phyloP scores from a whole-genome alignment of 768 basidiomycete genomes.

The Trametes coccinea region DNA sequence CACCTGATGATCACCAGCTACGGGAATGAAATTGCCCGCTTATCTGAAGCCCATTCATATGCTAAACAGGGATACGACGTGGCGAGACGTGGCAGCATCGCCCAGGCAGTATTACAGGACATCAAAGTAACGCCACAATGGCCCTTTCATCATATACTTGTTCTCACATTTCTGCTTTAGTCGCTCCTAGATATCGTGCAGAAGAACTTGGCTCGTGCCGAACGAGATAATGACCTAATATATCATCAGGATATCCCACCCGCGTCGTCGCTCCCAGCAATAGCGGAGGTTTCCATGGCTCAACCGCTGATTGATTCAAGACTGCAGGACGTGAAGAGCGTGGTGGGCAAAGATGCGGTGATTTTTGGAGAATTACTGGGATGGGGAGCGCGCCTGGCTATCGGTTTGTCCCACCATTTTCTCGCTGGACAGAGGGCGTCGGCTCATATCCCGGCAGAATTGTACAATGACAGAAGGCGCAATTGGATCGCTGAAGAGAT shows the following conservation, averaged over 20 bases:
- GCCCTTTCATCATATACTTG: not conserved
- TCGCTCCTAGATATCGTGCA: constrained; percentile 74
- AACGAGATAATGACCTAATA: constrained; percentile 92
- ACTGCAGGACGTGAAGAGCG: constrained; percentile 56
- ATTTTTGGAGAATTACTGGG: constrained; percentile 76
- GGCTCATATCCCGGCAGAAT: constrained; percentile 46
- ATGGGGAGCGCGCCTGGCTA: constrained; percentile 87
- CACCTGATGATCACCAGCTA: constrained; percentile 51
- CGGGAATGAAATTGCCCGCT: constrained; percentile 81
- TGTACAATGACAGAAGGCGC: constrained; percentile 83
- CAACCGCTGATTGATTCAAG: constrained; percentile 56
- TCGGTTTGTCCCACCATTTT: constrained; percentile 54
- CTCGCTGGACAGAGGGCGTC: not conserved
- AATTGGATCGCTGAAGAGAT: constrained; percentile 72
- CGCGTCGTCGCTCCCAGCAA: constrained; percentile 59
- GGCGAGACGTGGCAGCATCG: constrained; percentile 62
- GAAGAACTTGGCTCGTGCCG: constrained; percentile 66
- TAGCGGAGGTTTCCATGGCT: constrained; percentile 68
- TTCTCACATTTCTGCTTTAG: constrained; percentile 41
- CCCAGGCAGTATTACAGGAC: constrained; percentile 70
- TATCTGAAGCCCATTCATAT: constrained; percentile 63
- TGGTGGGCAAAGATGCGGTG: constrained; percentile 52
- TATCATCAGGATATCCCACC: constrained; percentile 90
- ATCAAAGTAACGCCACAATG: constrained; percentile 56
- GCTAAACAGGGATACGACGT: constrained; percentile 71